Evolutionary conservation across 495 filamentous ascomycete genomes (phyloP).

Genomic region (Trichoderma orchidacearum): DNA sequence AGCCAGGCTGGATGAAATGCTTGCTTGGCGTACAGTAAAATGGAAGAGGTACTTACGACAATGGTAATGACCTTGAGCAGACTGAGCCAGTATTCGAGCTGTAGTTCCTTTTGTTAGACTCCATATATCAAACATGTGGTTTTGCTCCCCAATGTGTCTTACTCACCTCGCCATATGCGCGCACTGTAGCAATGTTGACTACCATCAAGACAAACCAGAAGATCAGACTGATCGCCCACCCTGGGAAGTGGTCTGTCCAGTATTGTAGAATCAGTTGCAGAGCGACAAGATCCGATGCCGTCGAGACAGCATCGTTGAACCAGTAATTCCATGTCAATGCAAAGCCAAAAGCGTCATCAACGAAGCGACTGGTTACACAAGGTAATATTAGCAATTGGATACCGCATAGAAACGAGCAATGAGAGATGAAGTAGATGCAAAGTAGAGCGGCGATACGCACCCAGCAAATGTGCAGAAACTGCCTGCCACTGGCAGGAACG

Average conservation of each 20-base stretch:
- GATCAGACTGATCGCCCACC: slow-evolving; percentile 49
- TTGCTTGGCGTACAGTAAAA: no score
- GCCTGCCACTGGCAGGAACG: slow-evolving; percentile 51
- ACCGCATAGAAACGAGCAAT: no score
- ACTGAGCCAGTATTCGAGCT: slow-evolving; percentile 48
- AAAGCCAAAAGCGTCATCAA: slow-evolving; percentile 50
- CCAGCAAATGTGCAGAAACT: slow-evolving; percentile 26
- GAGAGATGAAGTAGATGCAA: no score
- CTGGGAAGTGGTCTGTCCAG: slow-evolving; percentile 40
- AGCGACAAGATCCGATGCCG: slow-evolving; percentile 52
- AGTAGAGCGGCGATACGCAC: not conserved
- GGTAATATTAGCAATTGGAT: not conserved
- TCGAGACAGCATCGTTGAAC: slow-evolving; percentile 35
- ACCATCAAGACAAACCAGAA: slow-evolving; percentile 46
- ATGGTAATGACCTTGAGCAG: slow-evolving; percentile 53
- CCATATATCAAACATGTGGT: no score
- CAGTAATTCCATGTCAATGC: slow-evolving; percentile 47
- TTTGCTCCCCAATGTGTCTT: no score
- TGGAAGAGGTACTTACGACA: slow-evolving; percentile 35
- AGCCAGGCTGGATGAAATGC: slow-evolving; percentile 8
- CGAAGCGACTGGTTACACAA: slow-evolving; percentile 3
- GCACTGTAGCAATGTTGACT: slow-evolving; percentile 47
- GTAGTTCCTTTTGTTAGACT: not conserved
- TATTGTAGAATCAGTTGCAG: slow-evolving; percentile 51
- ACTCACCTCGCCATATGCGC: slow-evolving; percentile 36